phyloP scores from a whole-genome alignment of 768 basidiomycete genomes.

The Neoboletus subvelutipes region DNA sequence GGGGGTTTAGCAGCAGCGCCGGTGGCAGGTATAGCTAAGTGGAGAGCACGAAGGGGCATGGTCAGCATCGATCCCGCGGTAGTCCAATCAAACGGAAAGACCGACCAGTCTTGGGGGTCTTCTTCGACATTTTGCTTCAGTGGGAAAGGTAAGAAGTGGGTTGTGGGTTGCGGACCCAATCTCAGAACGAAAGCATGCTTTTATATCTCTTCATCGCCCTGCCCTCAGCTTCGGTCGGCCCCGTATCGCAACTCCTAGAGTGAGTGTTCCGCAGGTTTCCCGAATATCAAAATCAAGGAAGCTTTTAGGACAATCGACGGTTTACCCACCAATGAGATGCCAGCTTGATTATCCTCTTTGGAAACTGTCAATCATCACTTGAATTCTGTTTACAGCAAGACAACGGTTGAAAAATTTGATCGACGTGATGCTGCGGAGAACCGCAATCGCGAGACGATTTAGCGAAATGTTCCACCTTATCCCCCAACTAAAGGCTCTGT shows the following conservation, averaged over 20 bases:
- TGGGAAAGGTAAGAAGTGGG: slow-evolving; percentile 2
- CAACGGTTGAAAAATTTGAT: slow-evolving; percentile 4
- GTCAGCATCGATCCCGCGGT: slow-evolving; percentile 9
- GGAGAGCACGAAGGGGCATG: no score
- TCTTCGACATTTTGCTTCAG: slow-evolving; percentile 28
- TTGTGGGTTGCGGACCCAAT: background rate
- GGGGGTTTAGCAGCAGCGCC: slow-evolving; percentile 12
- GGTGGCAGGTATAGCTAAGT: slow-evolving; percentile 14
- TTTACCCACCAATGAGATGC: slow-evolving; percentile 12
- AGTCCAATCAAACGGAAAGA: slow-evolving; percentile 15
- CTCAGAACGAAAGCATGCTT: slow-evolving; percentile 4
- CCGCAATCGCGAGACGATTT: slow-evolving; percentile 3
- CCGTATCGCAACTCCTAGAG: no score
- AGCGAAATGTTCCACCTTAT: slow-evolving; percentile 15
- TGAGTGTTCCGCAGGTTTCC: no score
- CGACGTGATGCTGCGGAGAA: slow-evolving; percentile 19
- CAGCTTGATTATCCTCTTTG: slow-evolving; percentile 9
- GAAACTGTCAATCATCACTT: slow-evolving; percentile 3
- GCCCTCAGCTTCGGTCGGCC: slow-evolving; percentile 29
- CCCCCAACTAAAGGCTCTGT: slow-evolving; percentile 15
- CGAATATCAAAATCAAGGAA: slow-evolving; percentile 1
- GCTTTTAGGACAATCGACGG: background rate
- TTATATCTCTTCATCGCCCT: slow-evolving; percentile 27
- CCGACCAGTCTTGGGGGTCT: slow-evolving; percentile 24
- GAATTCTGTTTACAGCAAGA: slow-evolving; percentile 1